Evolutionary conservation across 2,329 filamentous ascomycete genomes (phyloP).

Genomic region (Neoscytalidium dimidiatum): DNA sequence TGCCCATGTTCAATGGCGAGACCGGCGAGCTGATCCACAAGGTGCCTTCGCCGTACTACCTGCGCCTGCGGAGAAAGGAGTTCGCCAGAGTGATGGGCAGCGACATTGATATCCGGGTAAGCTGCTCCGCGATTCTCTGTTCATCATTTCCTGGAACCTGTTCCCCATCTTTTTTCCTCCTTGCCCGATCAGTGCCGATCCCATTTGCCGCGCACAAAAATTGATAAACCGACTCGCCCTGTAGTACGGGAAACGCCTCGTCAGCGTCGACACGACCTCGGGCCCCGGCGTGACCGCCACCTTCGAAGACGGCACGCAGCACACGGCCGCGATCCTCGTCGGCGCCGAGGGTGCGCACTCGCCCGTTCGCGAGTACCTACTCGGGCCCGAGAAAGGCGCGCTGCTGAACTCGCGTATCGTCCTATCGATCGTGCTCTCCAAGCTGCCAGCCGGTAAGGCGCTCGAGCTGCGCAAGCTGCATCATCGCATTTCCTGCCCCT

Average conservation of each 20-base stretch:
- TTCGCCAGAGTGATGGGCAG: slow-evolving; percentile 34
- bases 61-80: slow-evolving; percentile 38
- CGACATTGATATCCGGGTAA: slow-evolving; percentile 29
- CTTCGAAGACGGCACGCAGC: slow-evolving; percentile 35
- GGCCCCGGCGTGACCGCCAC: slow-evolving; percentile 36
- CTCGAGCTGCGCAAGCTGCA: slow-evolving; percentile 47
- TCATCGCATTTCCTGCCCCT: slow-evolving; percentile 45
- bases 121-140: not conserved
- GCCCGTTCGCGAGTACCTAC: slow-evolving; percentile 22
- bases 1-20: slow-evolving; percentile 29
- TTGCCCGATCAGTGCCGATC: too few species aligned
- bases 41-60: slow-evolving; percentile 31
- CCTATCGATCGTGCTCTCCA: slow-evolving; percentile 48
- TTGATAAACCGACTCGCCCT: not conserved
- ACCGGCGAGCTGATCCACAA: slow-evolving; percentile 36
- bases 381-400: slow-evolving; percentile 29
- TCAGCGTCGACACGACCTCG: slow-evolving; percentile 34
- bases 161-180: not conserved
- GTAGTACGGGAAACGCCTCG: slow-evolving; percentile 41
- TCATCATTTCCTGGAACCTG: not conserved
- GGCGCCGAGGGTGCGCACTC: slow-evolving; percentile 37
- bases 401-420: slow-evolving; percentile 46
- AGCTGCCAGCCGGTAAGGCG: slow-evolving; percentile 46
- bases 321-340: slow-evolving; percentile 35
- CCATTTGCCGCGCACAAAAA: too few species aligned